Conservation (phyloP, 257 asterid species). For the Scutellaria galericulata region DNA sequence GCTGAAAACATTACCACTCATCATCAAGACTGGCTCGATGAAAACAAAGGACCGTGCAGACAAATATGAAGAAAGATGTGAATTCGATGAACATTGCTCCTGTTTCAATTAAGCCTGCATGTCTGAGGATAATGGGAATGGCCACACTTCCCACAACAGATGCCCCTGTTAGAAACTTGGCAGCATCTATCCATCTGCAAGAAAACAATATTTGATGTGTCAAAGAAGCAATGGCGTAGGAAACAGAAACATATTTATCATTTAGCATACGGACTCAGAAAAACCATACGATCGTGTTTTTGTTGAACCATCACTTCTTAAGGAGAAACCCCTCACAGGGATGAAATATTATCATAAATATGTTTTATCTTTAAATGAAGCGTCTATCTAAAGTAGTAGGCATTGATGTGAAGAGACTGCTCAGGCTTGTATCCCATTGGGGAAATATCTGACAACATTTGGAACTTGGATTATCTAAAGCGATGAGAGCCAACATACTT, state of each 20-base stretch:
- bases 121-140: conserved; percentile 89
- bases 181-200: conserved; percentile 90
- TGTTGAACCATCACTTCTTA: neutral
- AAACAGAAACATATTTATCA: too few species aligned
- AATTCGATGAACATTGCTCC: conserved; percentile 97
- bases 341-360: neutral
- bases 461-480: neutral
- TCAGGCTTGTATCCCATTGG: too few species aligned
- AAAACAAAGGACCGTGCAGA: conserved; percentile 90
- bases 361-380: neutral
- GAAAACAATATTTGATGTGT: neutral
- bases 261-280: neutral
- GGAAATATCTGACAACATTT: too few species aligned
- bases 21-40: conserved; percentile 94
- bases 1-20: conserved; percentile 64
- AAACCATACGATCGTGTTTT: neutral
- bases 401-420: neutral
- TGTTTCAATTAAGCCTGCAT: conserved; percentile 76
- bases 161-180: conserved; percentile 94
- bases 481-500: neutral
- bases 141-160: conserved; percentile 97
- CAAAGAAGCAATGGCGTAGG: neutral
- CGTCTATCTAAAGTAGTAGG: neutral
- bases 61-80: conserved; percentile 86
- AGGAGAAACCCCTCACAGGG: too few species aligned